phyloP scores from a whole-genome alignment of 495 filamentous ascomycete species.

The Aspergillus olivimuriae region DNA sequence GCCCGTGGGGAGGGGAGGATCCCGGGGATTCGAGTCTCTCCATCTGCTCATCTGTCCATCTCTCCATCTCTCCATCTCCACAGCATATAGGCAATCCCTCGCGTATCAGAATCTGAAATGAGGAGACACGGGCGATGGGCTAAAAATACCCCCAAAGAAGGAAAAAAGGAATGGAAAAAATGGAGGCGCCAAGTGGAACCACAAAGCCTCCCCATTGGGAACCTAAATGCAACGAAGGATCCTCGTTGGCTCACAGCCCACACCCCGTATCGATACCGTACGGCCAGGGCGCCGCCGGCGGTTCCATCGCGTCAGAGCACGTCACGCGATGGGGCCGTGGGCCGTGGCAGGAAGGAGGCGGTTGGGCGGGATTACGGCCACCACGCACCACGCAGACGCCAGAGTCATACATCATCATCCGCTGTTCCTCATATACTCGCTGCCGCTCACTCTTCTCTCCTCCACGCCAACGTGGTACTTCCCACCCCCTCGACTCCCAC shows the following conservation, averaged over 20 bases:
- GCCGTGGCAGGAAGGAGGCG: constrained; percentile 36
- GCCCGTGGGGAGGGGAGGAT: background rate
- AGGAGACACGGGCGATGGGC: too few species aligned
- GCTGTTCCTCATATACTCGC: constrained; percentile 18
- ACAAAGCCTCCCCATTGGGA: background rate
- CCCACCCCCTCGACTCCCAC: background rate
- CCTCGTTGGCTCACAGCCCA: constrained; percentile 18
- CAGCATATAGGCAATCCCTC: too few species aligned
- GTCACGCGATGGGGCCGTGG: constrained; percentile 37
- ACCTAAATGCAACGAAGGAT: constrained; percentile 7
- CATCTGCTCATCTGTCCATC: background rate
- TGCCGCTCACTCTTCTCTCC: constrained; percentile 9
- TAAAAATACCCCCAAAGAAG: background rate
- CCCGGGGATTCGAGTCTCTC: background rate
- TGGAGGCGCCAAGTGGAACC: background rate
- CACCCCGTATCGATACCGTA: constrained; percentile 19
- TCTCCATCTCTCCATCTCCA: too few species aligned
- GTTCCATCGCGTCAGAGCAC: constrained; percentile 31
- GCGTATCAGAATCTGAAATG: too few species aligned
- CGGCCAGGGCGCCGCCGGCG: constrained; percentile 2
- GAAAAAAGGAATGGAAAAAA: background rate
- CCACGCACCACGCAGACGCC: constrained; percentile 5
- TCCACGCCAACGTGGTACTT: background rate
- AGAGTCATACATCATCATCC: constrained; percentile 35
- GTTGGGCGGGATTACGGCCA: constrained; percentile 19